phyloP scores from a whole-genome alignment of 306 rosid genomes.

The Acacia acuminata region DNA sequence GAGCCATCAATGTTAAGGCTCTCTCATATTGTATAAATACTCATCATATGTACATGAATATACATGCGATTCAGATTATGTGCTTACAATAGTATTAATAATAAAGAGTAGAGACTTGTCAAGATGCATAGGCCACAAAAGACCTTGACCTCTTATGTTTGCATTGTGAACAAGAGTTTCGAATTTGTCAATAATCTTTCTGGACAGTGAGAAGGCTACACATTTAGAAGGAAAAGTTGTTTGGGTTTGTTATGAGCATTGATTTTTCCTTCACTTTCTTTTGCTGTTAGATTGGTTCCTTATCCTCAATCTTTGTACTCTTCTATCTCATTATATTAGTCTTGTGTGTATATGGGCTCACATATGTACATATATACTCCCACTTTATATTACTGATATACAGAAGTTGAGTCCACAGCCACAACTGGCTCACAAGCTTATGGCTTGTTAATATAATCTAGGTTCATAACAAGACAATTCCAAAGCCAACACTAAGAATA shows the following conservation, averaged over 20 bases:
- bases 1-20: too few species aligned
- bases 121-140: not conserved
- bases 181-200: not conserved
- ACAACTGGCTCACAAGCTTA: not conserved
- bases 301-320: not conserved
- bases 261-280: not conserved
- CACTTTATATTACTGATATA: not conserved
- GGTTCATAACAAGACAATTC: constrained; percentile 6
- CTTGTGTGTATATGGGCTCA: not conserved
- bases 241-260: not conserved
- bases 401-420: not conserved
- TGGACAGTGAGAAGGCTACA: not conserved
- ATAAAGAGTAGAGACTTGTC: not conserved
- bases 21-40: too few species aligned
- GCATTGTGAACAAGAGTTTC: not conserved
- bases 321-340: not conserved
- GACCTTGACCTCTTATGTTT: not conserved
- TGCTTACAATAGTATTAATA: too few species aligned
- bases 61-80: too few species aligned
- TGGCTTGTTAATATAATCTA: not conserved
- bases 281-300: not conserved
- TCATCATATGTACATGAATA: too few species aligned
- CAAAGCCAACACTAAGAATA: constrained; percentile 14
- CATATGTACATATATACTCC: not conserved
- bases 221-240: not conserved